phyloP scores from a whole-genome alignment of 768 basidiomycete species.

The Paxillus rubicundulus region DNA sequence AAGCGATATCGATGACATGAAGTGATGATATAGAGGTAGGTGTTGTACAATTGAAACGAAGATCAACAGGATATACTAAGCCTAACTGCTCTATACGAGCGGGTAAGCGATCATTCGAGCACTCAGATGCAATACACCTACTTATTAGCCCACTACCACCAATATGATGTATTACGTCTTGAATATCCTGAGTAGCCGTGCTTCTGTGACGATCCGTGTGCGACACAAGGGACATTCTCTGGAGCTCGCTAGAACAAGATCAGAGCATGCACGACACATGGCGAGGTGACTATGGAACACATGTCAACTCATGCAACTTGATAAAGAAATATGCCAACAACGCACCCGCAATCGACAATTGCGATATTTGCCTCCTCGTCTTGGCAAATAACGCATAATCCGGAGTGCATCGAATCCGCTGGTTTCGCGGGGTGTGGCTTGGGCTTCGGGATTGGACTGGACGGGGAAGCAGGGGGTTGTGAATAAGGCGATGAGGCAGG shows the following conservation, averaged over 20 bases:
- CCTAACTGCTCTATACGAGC: too few relatives aligned
- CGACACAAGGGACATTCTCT: constrained; percentile 90
- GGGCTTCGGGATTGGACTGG: constrained; percentile 35
- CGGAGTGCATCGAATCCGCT: constrained; percentile 53
- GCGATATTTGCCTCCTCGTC: constrained; percentile 94
- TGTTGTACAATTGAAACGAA: too few relatives aligned
- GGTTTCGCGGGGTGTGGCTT: constrained; percentile 29
- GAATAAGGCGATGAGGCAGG: constrained; percentile 15
- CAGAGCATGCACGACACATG: constrained; percentile 77
- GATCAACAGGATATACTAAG: too few relatives aligned
- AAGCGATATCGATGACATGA: too few relatives aligned
- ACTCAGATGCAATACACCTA: too few relatives aligned
- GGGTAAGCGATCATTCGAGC: too few relatives aligned
- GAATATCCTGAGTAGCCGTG: constrained; percentile 76
- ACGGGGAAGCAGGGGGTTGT: constrained; percentile 27
- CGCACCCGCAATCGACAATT: constrained; percentile 91
- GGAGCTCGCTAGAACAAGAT: constrained; percentile 73
- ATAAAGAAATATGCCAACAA: constrained; percentile 13
- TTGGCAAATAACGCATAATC: constrained; percentile 89
- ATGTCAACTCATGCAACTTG: not conserved
- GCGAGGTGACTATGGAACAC: constrained; percentile 60
- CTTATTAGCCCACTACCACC: too few relatives aligned
- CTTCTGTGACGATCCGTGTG: constrained; percentile 83
- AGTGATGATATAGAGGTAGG: too few relatives aligned
- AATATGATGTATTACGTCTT: constrained; percentile 34